Base-by-base conservation (phyloP, 805 yeast species). In the Zygotorulaspora florentina region DNA sequence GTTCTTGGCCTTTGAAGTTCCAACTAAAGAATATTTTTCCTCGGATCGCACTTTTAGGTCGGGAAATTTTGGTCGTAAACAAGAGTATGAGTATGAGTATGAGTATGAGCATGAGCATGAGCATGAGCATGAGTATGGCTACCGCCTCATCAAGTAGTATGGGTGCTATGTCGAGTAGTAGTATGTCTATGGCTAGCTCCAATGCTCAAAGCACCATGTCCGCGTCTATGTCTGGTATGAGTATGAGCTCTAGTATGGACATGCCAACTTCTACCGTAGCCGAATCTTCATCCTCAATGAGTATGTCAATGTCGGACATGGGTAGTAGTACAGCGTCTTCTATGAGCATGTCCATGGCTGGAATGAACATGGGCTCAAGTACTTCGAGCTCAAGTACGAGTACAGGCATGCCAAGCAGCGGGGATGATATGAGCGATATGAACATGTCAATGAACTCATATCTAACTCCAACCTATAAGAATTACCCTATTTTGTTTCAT, bases 401-500 rank as follows among this genome's bases (percentile, higher is more conserved):
- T 29, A 33, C 36, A 5, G 9, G 7, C 25, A 20, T 20, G 25
- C 25, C 25, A 4, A 36, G 36, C 26, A 40, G 40, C 13, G 34
- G 43, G 13, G 43, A 38, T 26, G 39, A 43, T 27, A 37, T 53
- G 17, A 40, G 43, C 13, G 38, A 42, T 23, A 55, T 51, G 58
- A 47, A 46, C 15, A 68, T 68, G 75, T 48, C 56, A 16, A 84
- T 84, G 90, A 79, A 77, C 61, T 75, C 71, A 67, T 77, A 70
- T 55, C 65, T 85, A 55, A 78, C 84, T 1, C 65, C 77, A 0
- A 56, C 64, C 2, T 85, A 70, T 63, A 51, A 62, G 2, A 64
- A 71, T 34, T 79, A 79, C 51, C 88, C 91, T 0, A 87, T 85
- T 0, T 57, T 85, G 4, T 85, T 85, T 66, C 65, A 71, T 47